Conservation (phyloP, 2,329 filamentous ascomycete species). For the Karstenula rhodostoma region DNA sequence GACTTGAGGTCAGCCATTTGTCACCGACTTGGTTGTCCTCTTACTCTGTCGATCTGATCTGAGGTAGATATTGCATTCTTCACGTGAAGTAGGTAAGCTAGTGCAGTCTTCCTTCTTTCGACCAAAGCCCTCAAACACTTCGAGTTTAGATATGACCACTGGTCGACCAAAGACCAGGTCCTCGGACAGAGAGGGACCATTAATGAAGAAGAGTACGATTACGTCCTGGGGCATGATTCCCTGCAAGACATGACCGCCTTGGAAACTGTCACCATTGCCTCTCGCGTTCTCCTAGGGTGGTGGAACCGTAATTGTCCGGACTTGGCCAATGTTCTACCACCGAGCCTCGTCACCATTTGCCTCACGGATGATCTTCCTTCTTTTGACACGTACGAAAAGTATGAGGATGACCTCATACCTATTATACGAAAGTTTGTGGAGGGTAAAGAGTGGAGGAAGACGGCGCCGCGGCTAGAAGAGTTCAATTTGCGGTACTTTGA, state of each 20-base stretch:
- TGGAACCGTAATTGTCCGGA: slow-evolving; percentile 2
- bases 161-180: not conserved
- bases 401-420: not conserved
- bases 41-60: not conserved
- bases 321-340: not conserved
- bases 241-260: not conserved
- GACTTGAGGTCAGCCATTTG: not conserved
- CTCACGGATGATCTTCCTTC: not conserved
- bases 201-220: not conserved
- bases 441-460: not conserved
- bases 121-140: slow-evolving; percentile 7
- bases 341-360: not conserved
- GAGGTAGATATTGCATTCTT: not conserved
- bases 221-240: not conserved
- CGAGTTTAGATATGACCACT: not conserved
- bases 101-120: too few species aligned
- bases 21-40: not conserved
- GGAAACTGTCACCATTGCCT: not conserved
- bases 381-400: slow-evolving; percentile 3
- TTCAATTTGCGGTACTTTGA: not conserved
- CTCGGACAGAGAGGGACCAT: not conserved
- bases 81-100: not conserved
- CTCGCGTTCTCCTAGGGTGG: slow-evolving; percentile 5
- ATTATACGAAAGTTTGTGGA: not conserved
- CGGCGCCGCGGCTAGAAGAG: not conserved